Conservation (phyloP, 257 asterid species). For the Solanum paucissectum region DNA sequence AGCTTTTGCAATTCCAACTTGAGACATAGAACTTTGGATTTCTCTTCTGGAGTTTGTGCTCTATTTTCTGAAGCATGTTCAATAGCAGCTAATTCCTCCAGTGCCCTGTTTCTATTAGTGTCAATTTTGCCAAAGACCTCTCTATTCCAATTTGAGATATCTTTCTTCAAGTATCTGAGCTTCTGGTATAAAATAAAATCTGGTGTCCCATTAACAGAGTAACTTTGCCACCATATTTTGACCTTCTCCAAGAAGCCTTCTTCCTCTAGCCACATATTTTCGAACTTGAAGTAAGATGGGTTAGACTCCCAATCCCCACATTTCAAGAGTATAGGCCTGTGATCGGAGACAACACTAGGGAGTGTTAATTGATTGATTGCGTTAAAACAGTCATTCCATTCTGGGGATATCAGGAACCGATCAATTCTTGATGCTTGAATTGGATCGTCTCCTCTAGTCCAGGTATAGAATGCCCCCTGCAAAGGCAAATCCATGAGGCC, state of each 20-base stretch:
- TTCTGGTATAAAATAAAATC: background rate
- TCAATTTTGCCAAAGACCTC: background rate
- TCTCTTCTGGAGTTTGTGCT: background rate
- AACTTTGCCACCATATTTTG: background rate
- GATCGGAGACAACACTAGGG: background rate
- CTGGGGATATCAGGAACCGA: background rate
- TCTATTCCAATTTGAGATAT: background rate
- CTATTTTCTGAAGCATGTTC: background rate
- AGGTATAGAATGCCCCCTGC: background rate
- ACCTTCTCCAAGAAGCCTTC: background rate
- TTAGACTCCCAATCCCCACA: background rate
- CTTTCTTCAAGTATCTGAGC: background rate
- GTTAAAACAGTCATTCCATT: background rate
- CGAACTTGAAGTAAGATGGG: background rate
- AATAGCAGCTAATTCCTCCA: background rate
- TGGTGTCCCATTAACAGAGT: background rate
- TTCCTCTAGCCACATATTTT: background rate
- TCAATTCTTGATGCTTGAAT: background rate
- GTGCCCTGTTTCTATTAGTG: background rate
- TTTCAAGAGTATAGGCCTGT: background rate
- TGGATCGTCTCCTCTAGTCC: background rate
- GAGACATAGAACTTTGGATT: background rate
- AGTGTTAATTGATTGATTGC: background rate
- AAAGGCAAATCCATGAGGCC: background rate
- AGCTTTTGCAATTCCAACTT: background rate